Percentiles rank a stretch among this genome's conserved stretches.
Evolutionary conservation across 2,329 filamentous ascomycete species (phyloP).

Genomic region (Sclerotinia trifoliorum): DNA sequence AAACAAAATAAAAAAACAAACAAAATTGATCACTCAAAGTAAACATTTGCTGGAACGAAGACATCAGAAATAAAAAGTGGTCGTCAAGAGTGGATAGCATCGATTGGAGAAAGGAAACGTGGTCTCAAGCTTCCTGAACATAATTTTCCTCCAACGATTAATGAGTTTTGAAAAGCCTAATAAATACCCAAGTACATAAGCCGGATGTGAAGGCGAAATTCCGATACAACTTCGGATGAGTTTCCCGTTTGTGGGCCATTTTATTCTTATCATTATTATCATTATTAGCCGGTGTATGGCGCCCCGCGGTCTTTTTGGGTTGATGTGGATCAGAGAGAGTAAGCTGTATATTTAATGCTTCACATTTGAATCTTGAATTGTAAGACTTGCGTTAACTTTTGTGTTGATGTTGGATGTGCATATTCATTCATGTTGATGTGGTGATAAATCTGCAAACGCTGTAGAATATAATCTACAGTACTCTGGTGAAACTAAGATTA

Average conservation of each 20-base stretch:
- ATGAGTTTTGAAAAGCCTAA: neutral
- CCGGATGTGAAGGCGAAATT: slow-evolving; percentile 6
- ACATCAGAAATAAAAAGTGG: slow-evolving; percentile 5
- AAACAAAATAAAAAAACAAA: neutral
- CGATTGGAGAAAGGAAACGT: slow-evolving; percentile 26
- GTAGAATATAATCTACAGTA: no score
- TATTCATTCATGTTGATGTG: neutral
- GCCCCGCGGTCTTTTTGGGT: neutral
- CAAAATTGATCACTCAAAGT: neutral
- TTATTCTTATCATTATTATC: no score
- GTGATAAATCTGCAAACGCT: no score
- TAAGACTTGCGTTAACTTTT: no score
- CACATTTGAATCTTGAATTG: neutral
- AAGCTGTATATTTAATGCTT: neutral
- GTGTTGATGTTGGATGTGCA: neutral
- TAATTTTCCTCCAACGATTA: slow-evolving; percentile 17
- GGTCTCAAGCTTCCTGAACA: slow-evolving; percentile 23
- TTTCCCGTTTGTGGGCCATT: neutral
- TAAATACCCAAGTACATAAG: neutral
- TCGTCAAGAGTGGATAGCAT: neutral
- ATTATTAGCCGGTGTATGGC: neutral
- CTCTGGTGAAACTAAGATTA: neutral
- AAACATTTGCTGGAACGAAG: slow-evolving; percentile 12
- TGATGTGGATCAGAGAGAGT: neutral
- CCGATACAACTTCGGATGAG: slow-evolving; percentile 10